These are phyloP conservation scores for Ophiocordyceps camponoti-floridani DNA, from an alignment of 2,329 filamentous ascomycete genomes.

Conservation along the genomic window DNA sequence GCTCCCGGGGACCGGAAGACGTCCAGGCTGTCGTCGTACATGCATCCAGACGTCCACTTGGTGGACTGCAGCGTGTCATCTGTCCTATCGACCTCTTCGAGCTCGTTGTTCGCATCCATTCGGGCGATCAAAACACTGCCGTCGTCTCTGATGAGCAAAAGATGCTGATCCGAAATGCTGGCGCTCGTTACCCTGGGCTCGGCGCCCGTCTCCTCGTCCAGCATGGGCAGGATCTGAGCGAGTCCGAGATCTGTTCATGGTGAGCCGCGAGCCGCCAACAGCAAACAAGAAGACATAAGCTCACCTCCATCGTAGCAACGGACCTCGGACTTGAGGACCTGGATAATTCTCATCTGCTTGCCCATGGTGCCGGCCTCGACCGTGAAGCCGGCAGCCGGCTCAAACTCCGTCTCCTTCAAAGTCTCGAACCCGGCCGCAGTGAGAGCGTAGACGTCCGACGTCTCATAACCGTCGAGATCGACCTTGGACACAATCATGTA, in stretches of 20 bases:
- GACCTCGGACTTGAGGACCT: constrained; percentile 73
- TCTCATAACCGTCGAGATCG: constrained; percentile 50
- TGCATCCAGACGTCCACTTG: constrained; percentile 68
- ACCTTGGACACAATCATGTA: constrained; percentile 72
- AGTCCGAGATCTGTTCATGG: constrained; percentile 55
- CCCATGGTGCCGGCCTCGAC: constrained; percentile 73
- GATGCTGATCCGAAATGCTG: constrained; percentile 73
- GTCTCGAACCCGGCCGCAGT: constrained; percentile 59
- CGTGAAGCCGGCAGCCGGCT: constrained; percentile 72
- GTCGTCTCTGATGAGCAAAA: constrained; percentile 72
- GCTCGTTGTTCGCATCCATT: constrained; percentile 59
- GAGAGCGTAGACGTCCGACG: constrained; percentile 60
- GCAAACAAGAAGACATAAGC: constrained; percentile 11
- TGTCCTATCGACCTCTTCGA: constrained; percentile 61
- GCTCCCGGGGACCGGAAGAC: constrained; percentile 27
- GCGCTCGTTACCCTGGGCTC: constrained; percentile 64
- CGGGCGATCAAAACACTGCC: constrained; percentile 62
- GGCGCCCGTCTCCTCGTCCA: constrained; percentile 73
- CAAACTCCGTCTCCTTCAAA: constrained; percentile 73
- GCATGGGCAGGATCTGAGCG: constrained; percentile 80
- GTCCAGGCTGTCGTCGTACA: constrained; percentile 53
- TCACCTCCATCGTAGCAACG: constrained; percentile 78
- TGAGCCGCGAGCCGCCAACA: constrained; percentile 4
- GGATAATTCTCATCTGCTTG: constrained; percentile 65
- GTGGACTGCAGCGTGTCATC: constrained; percentile 36